Evolutionary conservation across 1,139 yeast genomes (phyloP).

Genomic region (Blastobotrys malaysiensis): DNA sequence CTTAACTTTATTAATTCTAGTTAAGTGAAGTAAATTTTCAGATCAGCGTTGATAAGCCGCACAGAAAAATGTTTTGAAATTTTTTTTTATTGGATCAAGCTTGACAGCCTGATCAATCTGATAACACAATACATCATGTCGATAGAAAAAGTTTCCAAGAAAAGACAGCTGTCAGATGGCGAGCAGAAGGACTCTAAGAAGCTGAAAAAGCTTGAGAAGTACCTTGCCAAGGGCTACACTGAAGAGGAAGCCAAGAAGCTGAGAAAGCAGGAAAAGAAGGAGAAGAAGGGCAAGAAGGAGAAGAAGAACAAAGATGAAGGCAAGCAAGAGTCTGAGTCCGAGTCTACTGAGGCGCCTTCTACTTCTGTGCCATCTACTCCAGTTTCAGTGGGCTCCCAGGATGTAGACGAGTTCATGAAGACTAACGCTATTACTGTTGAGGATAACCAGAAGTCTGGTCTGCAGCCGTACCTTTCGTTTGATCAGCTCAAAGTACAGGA

Average conservation of each 20-base stretch:
- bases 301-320: conserved; percentile 46
- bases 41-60: neutral
- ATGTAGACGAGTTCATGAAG: conserved; percentile 55
- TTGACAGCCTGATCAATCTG: conserved; percentile 4
- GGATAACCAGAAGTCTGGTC: conserved; percentile 46
- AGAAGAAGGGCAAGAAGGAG: conserved; percentile 42
- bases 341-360: conserved; percentile 15
- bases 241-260: conserved; percentile 23
- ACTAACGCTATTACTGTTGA: conserved; percentile 78
- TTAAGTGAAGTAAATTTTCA: neutral
- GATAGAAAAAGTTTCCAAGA: conserved; percentile 7
- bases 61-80: conserved; percentile 3
- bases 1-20: neutral
- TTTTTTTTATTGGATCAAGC: conserved; percentile 5
- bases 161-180: conserved; percentile 8
- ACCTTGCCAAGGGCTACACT: conserved; percentile 19
- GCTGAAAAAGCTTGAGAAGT: conserved; percentile 16
- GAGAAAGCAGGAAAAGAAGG: conserved; percentile 23
- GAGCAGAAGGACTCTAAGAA: conserved; percentile 13
- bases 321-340: conserved; percentile 36
- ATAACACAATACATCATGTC: neutral
- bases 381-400: conserved; percentile 39
- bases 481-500: conserved; percentile 54
- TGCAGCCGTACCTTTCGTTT: conserved; percentile 71
- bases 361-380: conserved; percentile 17